phyloP scores from a whole-genome alignment of 352 stramenopile species.

The Phytophthora pini region DNA sequence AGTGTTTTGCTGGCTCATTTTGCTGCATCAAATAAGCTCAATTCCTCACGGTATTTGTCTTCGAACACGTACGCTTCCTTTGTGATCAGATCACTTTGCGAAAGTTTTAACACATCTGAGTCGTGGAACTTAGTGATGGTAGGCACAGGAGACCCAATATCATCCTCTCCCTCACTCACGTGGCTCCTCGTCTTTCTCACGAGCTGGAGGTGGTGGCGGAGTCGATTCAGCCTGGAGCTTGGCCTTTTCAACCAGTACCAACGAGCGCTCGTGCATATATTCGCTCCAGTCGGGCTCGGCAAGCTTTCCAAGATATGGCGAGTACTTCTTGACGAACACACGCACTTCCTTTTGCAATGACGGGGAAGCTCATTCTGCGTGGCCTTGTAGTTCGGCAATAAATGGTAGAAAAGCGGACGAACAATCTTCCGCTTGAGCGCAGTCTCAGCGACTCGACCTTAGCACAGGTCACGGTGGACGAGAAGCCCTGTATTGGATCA shows the following conservation, averaged over 20 bases:
- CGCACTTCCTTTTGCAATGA: conserved; percentile 81
- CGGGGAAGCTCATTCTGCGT: conserved; percentile 79
- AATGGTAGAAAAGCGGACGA: conserved; percentile 80
- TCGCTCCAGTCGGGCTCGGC: conserved; percentile 81
- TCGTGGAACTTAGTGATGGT: conserved; percentile 85
- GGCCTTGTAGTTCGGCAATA: conserved; percentile 81
- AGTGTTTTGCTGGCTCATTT: too few species aligned
- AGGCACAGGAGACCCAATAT: conserved; percentile 37
- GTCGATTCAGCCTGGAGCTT: conserved; percentile 35
- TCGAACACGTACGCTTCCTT: too few species aligned
- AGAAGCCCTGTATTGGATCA: too few species aligned
- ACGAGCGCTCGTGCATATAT: conserved; percentile 81
- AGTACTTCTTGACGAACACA: conserved; percentile 81
- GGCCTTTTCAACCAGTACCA: conserved; percentile 38
- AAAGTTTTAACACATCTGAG: too few species aligned
- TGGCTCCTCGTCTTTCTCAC: conserved; percentile 31
- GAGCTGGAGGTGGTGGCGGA: conserved; percentile 19
- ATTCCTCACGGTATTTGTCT: too few species aligned
- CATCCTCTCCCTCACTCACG: conserved; percentile 33
- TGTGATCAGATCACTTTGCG: too few species aligned
- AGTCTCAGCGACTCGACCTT: too few species aligned
- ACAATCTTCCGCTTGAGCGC: conserved; percentile 57
- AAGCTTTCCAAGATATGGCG: conserved; percentile 61
- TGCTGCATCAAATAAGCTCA: too few species aligned
- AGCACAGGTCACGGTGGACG: too few species aligned